These are phyloP conservation scores for Fusarium penzigii DNA, from an alignment of 2,329 filamentous ascomycete genomes.

Conservation along the genomic window DNA sequence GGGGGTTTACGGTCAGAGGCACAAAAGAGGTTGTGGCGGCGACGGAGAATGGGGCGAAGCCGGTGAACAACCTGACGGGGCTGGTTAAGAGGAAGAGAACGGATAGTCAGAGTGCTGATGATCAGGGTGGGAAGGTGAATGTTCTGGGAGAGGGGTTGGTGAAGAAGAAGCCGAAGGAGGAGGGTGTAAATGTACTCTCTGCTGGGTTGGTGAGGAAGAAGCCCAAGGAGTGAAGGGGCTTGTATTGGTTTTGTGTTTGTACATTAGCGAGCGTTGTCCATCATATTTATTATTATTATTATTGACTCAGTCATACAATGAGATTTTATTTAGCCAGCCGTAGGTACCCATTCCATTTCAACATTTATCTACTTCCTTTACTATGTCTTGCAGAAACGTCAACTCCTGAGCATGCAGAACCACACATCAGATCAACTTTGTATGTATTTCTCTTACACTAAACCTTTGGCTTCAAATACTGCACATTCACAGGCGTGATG, in stretches of 20 bases:
- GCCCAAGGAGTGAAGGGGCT: constrained; percentile 40
- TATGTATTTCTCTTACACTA: neutral
- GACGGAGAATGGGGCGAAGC: constrained; percentile 6
- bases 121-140: constrained; percentile 39
- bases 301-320: too few relatives aligned
- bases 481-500: constrained; percentile 64
- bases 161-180: constrained; percentile 55
- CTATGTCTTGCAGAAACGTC: neutral
- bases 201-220: constrained; percentile 58
- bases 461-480: constrained; percentile 41
- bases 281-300: neutral
- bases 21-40: constrained; percentile 30
- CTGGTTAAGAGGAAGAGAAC: constrained; percentile 51
- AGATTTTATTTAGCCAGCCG: too few relatives aligned
- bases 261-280: constrained; percentile 4
- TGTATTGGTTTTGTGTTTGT: neutral
- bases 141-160: constrained; percentile 49
- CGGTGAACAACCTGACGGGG: constrained; percentile 50
- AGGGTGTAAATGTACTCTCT: constrained; percentile 48
- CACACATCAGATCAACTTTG: neutral
- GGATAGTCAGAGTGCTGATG: constrained; percentile 23
- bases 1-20: constrained; percentile 55
- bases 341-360: too few relatives aligned
- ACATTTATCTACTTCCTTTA: too few relatives aligned
- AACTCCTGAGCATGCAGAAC: neutral